Evolutionary conservation across 192 early-diverging fungal genomes (phyloP).

Genomic region (Coemansia asiatica): DNA sequence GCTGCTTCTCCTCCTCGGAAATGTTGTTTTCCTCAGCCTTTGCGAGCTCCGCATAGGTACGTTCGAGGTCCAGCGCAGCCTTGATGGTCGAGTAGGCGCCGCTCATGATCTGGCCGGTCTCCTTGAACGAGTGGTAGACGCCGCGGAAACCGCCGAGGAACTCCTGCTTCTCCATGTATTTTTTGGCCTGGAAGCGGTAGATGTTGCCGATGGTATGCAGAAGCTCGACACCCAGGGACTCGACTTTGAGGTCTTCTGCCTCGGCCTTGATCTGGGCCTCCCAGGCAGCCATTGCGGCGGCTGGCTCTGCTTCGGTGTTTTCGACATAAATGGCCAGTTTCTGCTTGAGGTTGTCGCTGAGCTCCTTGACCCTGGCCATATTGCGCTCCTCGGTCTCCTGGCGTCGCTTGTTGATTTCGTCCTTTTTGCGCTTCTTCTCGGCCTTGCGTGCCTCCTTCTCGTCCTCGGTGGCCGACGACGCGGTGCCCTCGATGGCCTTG

Average conservation of each 20-base stretch:
- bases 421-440: conserved; percentile 63
- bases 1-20: conserved; percentile 64
- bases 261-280: conserved; percentile 70
- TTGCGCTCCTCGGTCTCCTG: conserved; percentile 62
- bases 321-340: conserved; percentile 82
- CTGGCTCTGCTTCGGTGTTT: conserved; percentile 55
- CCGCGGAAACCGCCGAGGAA: conserved; percentile 70
- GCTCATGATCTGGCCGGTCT: conserved; percentile 88
- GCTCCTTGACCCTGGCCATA: conserved; percentile 67
- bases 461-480: conserved; percentile 19
- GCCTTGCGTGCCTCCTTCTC: conserved; percentile 49
- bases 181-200: conserved; percentile 85
- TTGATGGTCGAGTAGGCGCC: conserved; percentile 91
- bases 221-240: conserved; percentile 91
- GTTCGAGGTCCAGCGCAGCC: conserved; percentile 91
- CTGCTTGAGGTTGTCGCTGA: conserved; percentile 69
- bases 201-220: conserved; percentile 91
- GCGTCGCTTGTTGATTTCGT: conserved; percentile 61
- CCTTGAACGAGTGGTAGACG: conserved; percentile 71
- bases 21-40: conserved; percentile 86
- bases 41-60: conserved; percentile 84
- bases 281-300: conserved; percentile 64
- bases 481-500: conserved; percentile 35
- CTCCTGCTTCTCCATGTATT: conserved; percentile 70
- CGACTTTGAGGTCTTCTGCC: conserved; percentile 83